Evolutionary conservation across 2,329 filamentous ascomycete species (phyloP).

Genomic region (Talaromyces sp.): DNA sequence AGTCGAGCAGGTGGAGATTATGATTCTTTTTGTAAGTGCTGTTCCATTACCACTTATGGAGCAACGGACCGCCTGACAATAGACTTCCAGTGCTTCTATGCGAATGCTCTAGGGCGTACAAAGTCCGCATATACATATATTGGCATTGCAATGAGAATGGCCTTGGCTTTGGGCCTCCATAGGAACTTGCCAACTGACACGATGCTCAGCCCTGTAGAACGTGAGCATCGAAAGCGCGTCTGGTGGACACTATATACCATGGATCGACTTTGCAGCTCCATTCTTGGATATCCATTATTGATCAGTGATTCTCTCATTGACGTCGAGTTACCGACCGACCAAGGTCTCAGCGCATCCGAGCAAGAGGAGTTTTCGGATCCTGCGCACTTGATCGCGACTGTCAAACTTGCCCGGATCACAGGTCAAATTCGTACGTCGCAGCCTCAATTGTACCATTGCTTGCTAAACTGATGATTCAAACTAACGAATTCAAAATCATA

Average conservation of each 20-base stretch:
- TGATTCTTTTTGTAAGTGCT: slow-evolving; percentile 31
- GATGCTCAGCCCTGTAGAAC: slow-evolving; percentile 22
- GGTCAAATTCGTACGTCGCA: slow-evolving; percentile 24
- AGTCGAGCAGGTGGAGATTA: slow-evolving; percentile 36
- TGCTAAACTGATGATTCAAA: background rate
- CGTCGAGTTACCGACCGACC: slow-evolving; percentile 25
- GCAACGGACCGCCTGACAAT: slow-evolving; percentile 9
- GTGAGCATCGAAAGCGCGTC: slow-evolving; percentile 44
- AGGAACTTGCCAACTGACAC: slow-evolving; percentile 24
- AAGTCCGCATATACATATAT: slow-evolving; percentile 21
- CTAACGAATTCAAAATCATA: slow-evolving; percentile 8
- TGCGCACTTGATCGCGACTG: slow-evolving; percentile 26
- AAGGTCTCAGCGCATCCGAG: slow-evolving; percentile 24
- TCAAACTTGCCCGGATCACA: slow-evolving; percentile 27
- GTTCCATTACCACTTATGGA: background rate
- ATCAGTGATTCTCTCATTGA: slow-evolving; percentile 43
- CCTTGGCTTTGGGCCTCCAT: slow-evolving; percentile 38
- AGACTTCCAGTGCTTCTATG: slow-evolving; percentile 22
- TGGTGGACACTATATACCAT: slow-evolving; percentile 49
- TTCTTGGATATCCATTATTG: slow-evolving; percentile 43
- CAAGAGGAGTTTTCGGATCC: slow-evolving; percentile 27
- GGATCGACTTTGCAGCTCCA: slow-evolving; percentile 45
- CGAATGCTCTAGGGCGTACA: slow-evolving; percentile 30
- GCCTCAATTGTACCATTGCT: slow-evolving; percentile 1
- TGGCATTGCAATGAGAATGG: slow-evolving; percentile 33